These are phyloP conservation scores for Triadica sebifera DNA, from an alignment of 345 rosid species.

Conservation along the genomic window DNA sequence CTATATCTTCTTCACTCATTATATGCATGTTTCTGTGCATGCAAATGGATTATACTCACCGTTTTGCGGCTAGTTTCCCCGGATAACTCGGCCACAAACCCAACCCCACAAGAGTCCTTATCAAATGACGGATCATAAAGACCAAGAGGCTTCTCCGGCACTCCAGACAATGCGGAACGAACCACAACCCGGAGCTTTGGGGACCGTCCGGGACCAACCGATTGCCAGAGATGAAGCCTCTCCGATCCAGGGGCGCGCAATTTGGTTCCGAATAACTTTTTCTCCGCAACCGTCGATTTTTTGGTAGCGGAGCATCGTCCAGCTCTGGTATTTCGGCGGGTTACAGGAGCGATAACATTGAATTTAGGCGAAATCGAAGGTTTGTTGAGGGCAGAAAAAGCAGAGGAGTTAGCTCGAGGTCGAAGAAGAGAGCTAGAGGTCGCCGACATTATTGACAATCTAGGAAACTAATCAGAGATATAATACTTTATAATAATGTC, in stretches of 20 bases:
- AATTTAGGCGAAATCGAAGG: conserved; percentile 37
- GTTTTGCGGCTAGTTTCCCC: conserved; percentile 86
- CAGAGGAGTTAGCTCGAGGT: conserved; percentile 26
- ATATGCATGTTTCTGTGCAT: not conserved
- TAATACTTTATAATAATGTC: not conserved
- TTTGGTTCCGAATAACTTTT: conserved; percentile 49
- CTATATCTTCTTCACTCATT: not conserved
- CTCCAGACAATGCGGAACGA: conserved; percentile 69
- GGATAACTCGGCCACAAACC: conserved; percentile 93
- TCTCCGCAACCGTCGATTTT: conserved; percentile 37
- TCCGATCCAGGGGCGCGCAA: conserved; percentile 49
- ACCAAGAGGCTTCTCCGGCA: conserved; percentile 94
- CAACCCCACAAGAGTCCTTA: conserved; percentile 99
- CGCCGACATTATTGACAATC: conserved; percentile 50
- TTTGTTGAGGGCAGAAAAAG: conserved; percentile 30
- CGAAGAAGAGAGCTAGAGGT: conserved; percentile 42
- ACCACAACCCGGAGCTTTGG: conserved; percentile 73
- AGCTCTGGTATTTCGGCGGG: conserved; percentile 23
- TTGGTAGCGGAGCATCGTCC: conserved; percentile 36
- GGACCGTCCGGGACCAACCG: conserved; percentile 72
- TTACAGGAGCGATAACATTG: conserved; percentile 24
- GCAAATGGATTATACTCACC: conserved; percentile 28
- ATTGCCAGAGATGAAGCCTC: conserved; percentile 62
- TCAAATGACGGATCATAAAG: conserved; percentile 89
- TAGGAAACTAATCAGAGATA: not conserved